Conservation (phyloP, 306 rosid genomes). For the Rubus parviflorus region DNA sequence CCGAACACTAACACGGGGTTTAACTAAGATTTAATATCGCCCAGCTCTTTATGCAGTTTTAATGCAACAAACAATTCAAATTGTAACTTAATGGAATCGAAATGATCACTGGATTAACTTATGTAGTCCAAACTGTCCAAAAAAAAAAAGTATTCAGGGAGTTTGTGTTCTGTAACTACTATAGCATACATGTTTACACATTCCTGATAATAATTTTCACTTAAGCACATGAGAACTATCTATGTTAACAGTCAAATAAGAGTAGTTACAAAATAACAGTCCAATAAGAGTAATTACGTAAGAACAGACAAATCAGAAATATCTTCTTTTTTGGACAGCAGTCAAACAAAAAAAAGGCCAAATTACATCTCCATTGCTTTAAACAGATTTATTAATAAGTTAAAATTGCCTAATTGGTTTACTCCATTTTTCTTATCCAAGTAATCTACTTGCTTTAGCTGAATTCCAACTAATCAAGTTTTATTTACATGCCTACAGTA, state of each 20-base stretch:
- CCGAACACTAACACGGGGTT: neutral
- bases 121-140: no score
- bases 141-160: neutral
- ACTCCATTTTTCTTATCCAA: neutral
- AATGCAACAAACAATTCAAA: no score
- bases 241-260: neutral
- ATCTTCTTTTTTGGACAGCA: neutral
- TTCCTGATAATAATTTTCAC: neutral
- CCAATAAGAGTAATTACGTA: neutral
- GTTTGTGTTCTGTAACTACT: neutral
- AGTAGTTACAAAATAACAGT: neutral
- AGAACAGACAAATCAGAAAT: neutral
- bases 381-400: neutral
- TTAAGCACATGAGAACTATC: neutral
- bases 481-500: no score
- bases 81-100: no score
- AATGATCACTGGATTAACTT: no score
- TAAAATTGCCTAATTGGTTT: neutral
- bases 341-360: slow-evolving; percentile 1
- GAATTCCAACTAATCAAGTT: neutral
- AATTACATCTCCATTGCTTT: neutral
- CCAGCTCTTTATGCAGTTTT: no score
- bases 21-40: neutral
- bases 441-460: neutral
- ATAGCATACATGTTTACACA: no score